Evolutionary conservation across 805 yeast genomes (phyloP).

Genomic region (Sugiyamaella floridensis): DNA sequence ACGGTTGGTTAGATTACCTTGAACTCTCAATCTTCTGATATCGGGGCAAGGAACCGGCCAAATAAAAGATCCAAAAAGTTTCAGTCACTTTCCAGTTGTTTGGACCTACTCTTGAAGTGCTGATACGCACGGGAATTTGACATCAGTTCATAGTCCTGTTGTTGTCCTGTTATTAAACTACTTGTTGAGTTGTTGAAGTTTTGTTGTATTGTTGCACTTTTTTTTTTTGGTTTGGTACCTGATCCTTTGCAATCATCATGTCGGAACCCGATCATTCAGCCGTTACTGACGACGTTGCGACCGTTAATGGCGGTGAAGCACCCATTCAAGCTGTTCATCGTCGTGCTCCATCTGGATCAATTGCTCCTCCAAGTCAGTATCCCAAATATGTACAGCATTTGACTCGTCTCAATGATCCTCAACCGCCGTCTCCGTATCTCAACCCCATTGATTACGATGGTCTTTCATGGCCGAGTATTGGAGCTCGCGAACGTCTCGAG

Average conservation of each 20-base stretch:
- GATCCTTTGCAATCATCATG: neutral
- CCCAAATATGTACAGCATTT: conserved; percentile 20
- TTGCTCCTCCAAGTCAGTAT: conserved; percentile 17
- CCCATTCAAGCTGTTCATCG: conserved; percentile 1
- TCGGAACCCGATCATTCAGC: neutral
- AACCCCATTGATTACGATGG: conserved; percentile 86
- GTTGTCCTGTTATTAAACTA: too few relatives aligned
- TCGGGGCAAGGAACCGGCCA: too few relatives aligned
- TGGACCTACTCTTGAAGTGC: too few relatives aligned
- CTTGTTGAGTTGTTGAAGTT: too few relatives aligned
- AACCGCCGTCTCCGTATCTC: conserved; percentile 71
- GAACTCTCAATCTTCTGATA: neutral
- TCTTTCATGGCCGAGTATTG: conserved; percentile 86
- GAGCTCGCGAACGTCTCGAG: conserved; percentile 72
- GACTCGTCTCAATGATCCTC: conserved; percentile 17
- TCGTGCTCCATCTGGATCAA: conserved; percentile 15
- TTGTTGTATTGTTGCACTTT: too few relatives aligned
- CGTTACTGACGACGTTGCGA: neutral
- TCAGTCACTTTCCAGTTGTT: too few relatives aligned
- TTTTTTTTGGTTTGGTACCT: too few relatives aligned
- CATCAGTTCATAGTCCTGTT: too few relatives aligned
- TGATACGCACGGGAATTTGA: too few relatives aligned
- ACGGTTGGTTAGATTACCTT: neutral
- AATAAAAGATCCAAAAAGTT: too few relatives aligned
- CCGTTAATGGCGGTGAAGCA: neutral